A percentile compares a stretch with the other conserved stretches of the same genome.
phyloP scores from a whole-genome alignment of 495 filamentous ascomycete genomes.

The Trichoderma parareesei region DNA sequence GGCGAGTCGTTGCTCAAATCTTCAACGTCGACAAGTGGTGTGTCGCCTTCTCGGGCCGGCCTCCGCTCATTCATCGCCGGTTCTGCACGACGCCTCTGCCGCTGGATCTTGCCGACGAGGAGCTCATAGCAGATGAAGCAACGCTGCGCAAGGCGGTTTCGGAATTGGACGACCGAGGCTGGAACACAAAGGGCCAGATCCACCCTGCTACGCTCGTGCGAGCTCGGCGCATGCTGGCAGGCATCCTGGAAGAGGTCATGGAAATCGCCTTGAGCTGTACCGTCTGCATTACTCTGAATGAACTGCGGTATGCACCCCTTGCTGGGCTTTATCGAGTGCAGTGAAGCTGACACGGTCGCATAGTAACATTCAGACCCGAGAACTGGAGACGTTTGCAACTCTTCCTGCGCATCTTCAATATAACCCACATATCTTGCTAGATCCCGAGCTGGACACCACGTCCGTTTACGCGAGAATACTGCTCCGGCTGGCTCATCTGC shows the following conservation, averaged over 20 bases:
- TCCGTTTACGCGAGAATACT: slow-evolving; percentile 22
- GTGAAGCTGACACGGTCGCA: background rate
- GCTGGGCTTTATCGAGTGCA: background rate
- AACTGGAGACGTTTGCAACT: slow-evolving; percentile 3
- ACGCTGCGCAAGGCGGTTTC: slow-evolving; percentile 16
- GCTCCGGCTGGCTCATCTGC: slow-evolving; percentile 43
- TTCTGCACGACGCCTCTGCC: slow-evolving; percentile 47
- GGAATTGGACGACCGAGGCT: slow-evolving; percentile 44
- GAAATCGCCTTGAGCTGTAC: slow-evolving; percentile 40
- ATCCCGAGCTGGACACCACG: slow-evolving; percentile 19
- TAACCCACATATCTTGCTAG: slow-evolving; percentile 25
- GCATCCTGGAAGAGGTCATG: slow-evolving; percentile 49
- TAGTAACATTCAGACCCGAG: slow-evolving; percentile 8
- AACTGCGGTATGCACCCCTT: slow-evolving; percentile 32
- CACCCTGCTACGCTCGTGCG: slow-evolving; percentile 37
- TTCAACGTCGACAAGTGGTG: slow-evolving; percentile 33
- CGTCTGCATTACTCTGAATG: slow-evolving; percentile 34
- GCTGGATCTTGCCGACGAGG: slow-evolving; percentile 46
- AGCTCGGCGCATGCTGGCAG: slow-evolving; percentile 40
- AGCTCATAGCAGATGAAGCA: background rate
- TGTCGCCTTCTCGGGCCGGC: slow-evolving; percentile 25
- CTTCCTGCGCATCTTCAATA: slow-evolving; percentile 25
- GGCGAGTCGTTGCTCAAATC: slow-evolving; percentile 41
- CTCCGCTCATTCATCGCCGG: slow-evolving; percentile 46
- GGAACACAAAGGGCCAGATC: slow-evolving; percentile 38